Percentiles rank a stretch among this genome's conserved stretches.
phyloP scores from a whole-genome alignment of 2,329 filamentous ascomycete species.

The Colletotrichum tamarilloi region DNA sequence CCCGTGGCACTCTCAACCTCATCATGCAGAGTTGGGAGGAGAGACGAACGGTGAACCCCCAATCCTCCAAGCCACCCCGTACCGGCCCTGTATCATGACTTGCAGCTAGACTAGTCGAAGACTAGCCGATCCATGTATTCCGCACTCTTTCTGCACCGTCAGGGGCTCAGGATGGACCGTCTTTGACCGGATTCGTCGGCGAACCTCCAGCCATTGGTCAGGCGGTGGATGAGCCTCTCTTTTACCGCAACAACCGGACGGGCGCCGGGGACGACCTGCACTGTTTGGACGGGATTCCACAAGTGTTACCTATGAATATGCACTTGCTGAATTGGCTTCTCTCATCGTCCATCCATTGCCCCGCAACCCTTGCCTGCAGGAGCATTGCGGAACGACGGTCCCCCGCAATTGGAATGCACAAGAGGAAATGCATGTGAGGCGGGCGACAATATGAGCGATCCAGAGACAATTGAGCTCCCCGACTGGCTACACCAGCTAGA shows the following conservation, averaged over 20 bases:
- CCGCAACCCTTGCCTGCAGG: conserved; percentile 21
- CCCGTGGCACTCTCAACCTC: neutral
- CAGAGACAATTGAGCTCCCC: conserved; percentile 11
- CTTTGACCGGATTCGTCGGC: conserved; percentile 32
- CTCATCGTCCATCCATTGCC: conserved; percentile 1
- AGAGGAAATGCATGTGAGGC: conserved; percentile 31
- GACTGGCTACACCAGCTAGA: conserved; percentile 11
- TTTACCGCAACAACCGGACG: conserved; percentile 31
- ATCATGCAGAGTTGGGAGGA: neutral
- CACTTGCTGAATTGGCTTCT: neutral
- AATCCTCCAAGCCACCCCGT: conserved; percentile 7
- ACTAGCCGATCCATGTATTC: conserved; percentile 11
- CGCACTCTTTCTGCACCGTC: conserved; percentile 21
- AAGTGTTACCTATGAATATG: neutral
- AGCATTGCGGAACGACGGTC: conserved; percentile 3
- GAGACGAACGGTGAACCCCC: conserved; percentile 8
- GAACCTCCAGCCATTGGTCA: conserved; percentile 18
- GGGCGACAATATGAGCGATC: conserved; percentile 20
- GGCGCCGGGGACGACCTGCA: conserved; percentile 19
- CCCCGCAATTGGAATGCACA: conserved; percentile 30
- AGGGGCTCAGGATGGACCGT: conserved; percentile 26
- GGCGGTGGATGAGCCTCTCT: neutral
- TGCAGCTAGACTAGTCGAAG: conserved; percentile 30
- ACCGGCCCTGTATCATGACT: conserved; percentile 30
- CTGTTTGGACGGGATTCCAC: conserved; percentile 12